phyloP scores from a whole-genome alignment of 2,329 filamentous ascomycete genomes.

The Aureobasidium sp. region DNA sequence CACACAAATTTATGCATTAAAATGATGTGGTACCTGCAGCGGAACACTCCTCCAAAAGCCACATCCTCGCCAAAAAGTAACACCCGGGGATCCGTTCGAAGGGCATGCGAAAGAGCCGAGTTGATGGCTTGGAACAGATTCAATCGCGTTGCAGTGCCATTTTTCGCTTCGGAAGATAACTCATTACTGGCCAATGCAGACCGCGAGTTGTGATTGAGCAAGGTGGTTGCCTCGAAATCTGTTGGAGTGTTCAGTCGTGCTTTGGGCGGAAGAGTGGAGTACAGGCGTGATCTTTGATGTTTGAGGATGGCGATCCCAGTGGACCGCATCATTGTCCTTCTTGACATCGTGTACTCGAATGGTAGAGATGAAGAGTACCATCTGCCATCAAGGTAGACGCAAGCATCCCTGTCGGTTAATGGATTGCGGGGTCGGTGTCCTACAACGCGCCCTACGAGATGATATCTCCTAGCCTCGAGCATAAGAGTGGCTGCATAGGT shows the following conservation, averaged over 20 bases:
- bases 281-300: slow-evolving; percentile 24
- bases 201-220: slow-evolving; percentile 74
- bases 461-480: neutral
- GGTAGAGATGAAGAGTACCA: neutral
- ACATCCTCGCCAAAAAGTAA: slow-evolving; percentile 95
- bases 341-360: neutral
- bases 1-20: neutral
- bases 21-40: slow-evolving; percentile 46
- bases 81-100: slow-evolving; percentile 77
- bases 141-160: slow-evolving; percentile 65
- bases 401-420: neutral
- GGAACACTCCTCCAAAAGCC: slow-evolving; percentile 92
- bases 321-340: neutral
- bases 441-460: neutral
- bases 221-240: slow-evolving; percentile 74
- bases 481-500: neutral
- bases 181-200: slow-evolving; percentile 64
- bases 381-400: slow-evolving; percentile 2
- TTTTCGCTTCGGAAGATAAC: slow-evolving; percentile 44
- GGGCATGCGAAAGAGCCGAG: slow-evolving; percentile 72
- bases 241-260: slow-evolving; percentile 73
- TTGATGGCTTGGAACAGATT: slow-evolving; percentile 95
- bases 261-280: slow-evolving; percentile 43
- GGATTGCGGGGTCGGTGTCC: neutral
- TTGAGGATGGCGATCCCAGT: neutral